phyloP scores from a whole-genome alignment of 2,329 filamentous ascomycete genomes.

The Hawksworthiomyces lignivorus region DNA sequence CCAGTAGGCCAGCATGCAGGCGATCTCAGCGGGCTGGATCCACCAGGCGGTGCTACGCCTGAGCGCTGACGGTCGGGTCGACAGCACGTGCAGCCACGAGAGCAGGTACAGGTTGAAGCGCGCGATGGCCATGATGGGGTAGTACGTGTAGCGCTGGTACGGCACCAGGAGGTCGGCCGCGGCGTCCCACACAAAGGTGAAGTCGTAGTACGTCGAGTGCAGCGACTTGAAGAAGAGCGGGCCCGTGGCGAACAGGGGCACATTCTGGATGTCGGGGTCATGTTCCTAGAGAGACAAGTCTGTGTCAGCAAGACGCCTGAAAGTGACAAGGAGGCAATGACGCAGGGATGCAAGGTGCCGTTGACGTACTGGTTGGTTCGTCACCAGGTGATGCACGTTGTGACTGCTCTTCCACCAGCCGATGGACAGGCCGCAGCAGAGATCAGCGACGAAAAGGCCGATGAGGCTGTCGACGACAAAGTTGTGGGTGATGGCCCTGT shows the following conservation, averaged over 20 bases:
- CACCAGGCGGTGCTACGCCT: slow-evolving; percentile 53
- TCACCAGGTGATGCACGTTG: slow-evolving; percentile 61
- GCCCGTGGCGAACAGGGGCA: slow-evolving; percentile 61
- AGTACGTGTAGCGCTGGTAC: slow-evolving; percentile 61
- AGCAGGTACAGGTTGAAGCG: slow-evolving; percentile 67
- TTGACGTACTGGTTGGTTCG: slow-evolving; percentile 48
- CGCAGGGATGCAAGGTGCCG: neutral
- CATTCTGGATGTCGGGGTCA: slow-evolving; percentile 56
- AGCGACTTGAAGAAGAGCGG: slow-evolving; percentile 58
- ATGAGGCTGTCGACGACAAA: slow-evolving; percentile 52
- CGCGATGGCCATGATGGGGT: slow-evolving; percentile 58
- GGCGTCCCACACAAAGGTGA: slow-evolving; percentile 55
- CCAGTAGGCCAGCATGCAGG: slow-evolving; percentile 58
- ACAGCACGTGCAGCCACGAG: slow-evolving; percentile 57
- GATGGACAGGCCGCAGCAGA: slow-evolving; percentile 57
- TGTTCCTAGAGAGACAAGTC: slow-evolving; percentile 32
- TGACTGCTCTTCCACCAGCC: slow-evolving; percentile 65
- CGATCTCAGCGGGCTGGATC: slow-evolving; percentile 59
- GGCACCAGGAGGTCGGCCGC: slow-evolving; percentile 51
- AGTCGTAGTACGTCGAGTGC: slow-evolving; percentile 59
- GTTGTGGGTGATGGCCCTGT: slow-evolving; percentile 53
- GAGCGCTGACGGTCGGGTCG: slow-evolving; percentile 45
- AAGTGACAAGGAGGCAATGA: neutral
- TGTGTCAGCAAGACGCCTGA: neutral
- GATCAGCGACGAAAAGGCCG: slow-evolving; percentile 55